Base-by-base conservation (phyloP, 1,139 yeast species). In the Starmera stellimalicola region DNA sequence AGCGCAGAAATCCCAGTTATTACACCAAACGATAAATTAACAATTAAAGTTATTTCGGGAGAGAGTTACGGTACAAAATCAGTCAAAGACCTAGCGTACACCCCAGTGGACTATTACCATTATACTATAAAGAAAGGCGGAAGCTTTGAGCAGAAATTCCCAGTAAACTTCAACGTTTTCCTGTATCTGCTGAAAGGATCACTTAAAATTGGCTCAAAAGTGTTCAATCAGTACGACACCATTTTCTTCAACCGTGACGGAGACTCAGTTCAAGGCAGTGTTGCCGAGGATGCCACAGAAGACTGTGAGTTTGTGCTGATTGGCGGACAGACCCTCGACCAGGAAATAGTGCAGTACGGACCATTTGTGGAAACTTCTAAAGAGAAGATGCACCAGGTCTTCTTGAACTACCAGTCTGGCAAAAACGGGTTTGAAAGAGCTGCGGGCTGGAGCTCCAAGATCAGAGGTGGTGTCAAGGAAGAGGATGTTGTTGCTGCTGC, bases 261-360 rank as follows among this genome's bases (percentile, higher is more conserved):
- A 40, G 75, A 68, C 31, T 51, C 54, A 16, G 60, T 80, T 24
- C 58, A 52, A 27, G 87, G 80, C 29, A 55, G 55, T 16, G 73
- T 72, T 42, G 65, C 68, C 10, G 58, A 55, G 9, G 50, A 53
- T 18, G 51, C 58, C 40, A 49, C 48, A 23, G 41, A 45, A n/a
- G 42, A 45, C 19, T 52, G 68, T 25, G 56, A 60, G 41, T 76
- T 87, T 47, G 74, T 82, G 5, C 47, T 87, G 23, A 63, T 85
- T 41, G 94, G 88, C 24, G 96, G 95, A 33, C 62, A 83, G 55
- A 70, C 73, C 27, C 63, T 85, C 39, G 72, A 83, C 47, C 96
- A 87, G 60, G 72, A 75, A 14, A 69, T 81, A 35, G 83, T 83
- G 26, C 95, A 87, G 54, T 82, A 85, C 51, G 96, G 96, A 10